These are phyloP conservation scores for Suhomyces vadensis DNA, from an alignment of 805 yeast genomes.

Conservation along the genomic window DNA sequence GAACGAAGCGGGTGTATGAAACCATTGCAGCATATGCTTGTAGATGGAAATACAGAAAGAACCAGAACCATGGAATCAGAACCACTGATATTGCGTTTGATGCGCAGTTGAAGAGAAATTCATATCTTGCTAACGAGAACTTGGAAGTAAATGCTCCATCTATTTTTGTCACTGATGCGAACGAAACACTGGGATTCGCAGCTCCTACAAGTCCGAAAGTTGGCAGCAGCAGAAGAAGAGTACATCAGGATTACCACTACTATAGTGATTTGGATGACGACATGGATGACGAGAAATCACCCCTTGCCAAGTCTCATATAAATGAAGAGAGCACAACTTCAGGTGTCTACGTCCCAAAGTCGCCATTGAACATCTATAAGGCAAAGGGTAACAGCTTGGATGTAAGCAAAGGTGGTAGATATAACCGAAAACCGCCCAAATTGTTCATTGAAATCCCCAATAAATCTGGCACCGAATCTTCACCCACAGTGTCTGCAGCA, in stretches of 20 bases:
- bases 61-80: slow-evolving; percentile 27
- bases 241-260: neutral
- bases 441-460: slow-evolving; percentile 20
- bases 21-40: slow-evolving; percentile 49
- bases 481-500: slow-evolving; percentile 1
- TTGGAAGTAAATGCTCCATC: slow-evolving; percentile 17
- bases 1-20: slow-evolving; percentile 45
- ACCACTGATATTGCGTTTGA: slow-evolving; percentile 29
- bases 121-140: slow-evolving; percentile 27
- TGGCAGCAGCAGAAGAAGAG: neutral
- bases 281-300: slow-evolving; percentile 9
- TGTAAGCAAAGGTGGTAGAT: slow-evolving; percentile 5
- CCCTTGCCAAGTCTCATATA: neutral
- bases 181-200: neutral
- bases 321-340: slow-evolving; percentile 15
- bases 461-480: slow-evolving; percentile 3
- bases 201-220: neutral
- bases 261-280: slow-evolving; percentile 8
- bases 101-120: slow-evolving; percentile 22
- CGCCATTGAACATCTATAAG: slow-evolving; percentile 27
- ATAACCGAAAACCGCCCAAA: slow-evolving; percentile 14
- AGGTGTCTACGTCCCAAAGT: slow-evolving; percentile 32
- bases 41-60: slow-evolving; percentile 46
- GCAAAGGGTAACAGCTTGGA: slow-evolving; percentile 12
- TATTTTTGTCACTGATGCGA: slow-evolving; percentile 11